phyloP scores from a whole-genome alignment of 1,284 basidiomycete species.

The Moesziomyces sp. region DNA sequence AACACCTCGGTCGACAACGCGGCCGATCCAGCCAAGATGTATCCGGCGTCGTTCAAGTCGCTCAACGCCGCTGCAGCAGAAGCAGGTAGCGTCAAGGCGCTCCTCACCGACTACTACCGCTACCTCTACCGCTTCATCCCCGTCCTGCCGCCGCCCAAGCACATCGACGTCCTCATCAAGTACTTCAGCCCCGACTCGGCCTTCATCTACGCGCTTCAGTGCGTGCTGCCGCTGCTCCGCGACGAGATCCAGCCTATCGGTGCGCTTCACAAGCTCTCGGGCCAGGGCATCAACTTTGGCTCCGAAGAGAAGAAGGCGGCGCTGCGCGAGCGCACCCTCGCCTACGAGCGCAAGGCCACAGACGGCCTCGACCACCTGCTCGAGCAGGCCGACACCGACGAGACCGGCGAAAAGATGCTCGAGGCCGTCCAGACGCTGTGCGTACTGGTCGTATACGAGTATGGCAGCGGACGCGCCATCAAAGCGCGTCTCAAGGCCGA shows the following conservation, averaged over 20 bases:
- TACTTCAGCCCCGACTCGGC: slow-evolving; percentile 48
- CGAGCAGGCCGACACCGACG: slow-evolving; percentile 46
- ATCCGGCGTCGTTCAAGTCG: slow-evolving; percentile 17
- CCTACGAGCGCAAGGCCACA: slow-evolving; percentile 50
- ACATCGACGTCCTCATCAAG: slow-evolving; percentile 42
- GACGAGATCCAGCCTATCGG: slow-evolving; percentile 53
- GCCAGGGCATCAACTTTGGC: slow-evolving; percentile 53
- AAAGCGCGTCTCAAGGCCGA: slow-evolving; percentile 63
- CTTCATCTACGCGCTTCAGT: slow-evolving; percentile 57
- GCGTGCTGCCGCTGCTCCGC: slow-evolving; percentile 51
- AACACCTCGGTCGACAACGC: slow-evolving; percentile 20
- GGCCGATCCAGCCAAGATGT: slow-evolving; percentile 17
- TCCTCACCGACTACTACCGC: slow-evolving; percentile 58
- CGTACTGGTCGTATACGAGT: slow-evolving; percentile 59
- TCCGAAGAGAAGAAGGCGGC: slow-evolving; percentile 50
- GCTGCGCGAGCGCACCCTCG: slow-evolving; percentile 41
- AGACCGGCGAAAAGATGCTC: slow-evolving; percentile 42
- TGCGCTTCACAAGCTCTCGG: slow-evolving; percentile 37
- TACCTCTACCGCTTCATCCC: slow-evolving; percentile 63
- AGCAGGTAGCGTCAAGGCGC: slow-evolving; percentile 32
- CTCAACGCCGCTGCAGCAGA: slow-evolving; percentile 31
- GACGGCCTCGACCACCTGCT: slow-evolving; percentile 54
- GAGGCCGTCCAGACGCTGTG: slow-evolving; percentile 60
- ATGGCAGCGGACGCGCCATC: slow-evolving; percentile 59
- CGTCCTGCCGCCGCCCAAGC: slow-evolving; percentile 47